Evolutionary conservation across 495 filamentous ascomycete genomes (phyloP).

Genomic region (Penicillium lagena): DNA sequence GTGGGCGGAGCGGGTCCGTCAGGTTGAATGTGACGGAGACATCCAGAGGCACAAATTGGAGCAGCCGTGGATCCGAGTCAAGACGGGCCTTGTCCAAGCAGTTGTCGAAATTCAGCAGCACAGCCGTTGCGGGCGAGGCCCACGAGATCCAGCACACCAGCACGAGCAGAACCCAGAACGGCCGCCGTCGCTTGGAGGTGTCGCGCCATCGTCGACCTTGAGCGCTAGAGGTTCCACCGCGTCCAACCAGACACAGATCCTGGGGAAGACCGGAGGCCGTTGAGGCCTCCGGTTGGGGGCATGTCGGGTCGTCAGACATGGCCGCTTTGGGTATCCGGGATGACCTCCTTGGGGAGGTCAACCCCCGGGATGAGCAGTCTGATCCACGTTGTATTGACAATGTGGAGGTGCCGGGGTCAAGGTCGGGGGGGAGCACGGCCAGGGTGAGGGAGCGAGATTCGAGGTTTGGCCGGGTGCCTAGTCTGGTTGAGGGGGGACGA

Average conservation of each 20-base stretch:
- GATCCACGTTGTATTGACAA: slow-evolving; percentile 38
- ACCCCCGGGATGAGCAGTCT: slow-evolving; percentile 30
- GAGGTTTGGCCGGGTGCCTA: not conserved
- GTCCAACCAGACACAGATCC: not conserved
- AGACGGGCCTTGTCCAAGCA: slow-evolving; percentile 62
- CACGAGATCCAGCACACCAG: slow-evolving; percentile 16
- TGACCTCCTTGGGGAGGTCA: slow-evolving; percentile 46
- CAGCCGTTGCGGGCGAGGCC: slow-evolving; percentile 37
- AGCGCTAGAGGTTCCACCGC: slow-evolving; percentile 1
- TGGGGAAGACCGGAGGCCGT: not conserved
- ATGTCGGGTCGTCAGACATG: slow-evolving; percentile 28
- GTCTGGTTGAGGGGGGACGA: not conserved
- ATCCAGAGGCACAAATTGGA: slow-evolving; percentile 78
- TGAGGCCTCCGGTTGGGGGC: slow-evolving; percentile 1
- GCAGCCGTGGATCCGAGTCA: slow-evolving; percentile 40
- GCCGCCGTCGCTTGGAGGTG: slow-evolving; percentile 14
- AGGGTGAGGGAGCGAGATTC: not conserved
- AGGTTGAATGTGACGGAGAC: slow-evolving; percentile 69
- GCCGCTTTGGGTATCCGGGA: slow-evolving; percentile 26
- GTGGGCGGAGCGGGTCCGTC: slow-evolving; percentile 50
- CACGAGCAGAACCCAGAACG: slow-evolving; percentile 12
- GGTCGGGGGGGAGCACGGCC: not conserved
- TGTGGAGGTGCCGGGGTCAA: slow-evolving; percentile 3
- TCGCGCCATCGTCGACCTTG: slow-evolving; percentile 19
- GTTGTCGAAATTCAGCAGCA: slow-evolving; percentile 72